Conservation (phyloP, 495 filamentous ascomycete genomes). For the Hypoxylon fragiforme region DNA sequence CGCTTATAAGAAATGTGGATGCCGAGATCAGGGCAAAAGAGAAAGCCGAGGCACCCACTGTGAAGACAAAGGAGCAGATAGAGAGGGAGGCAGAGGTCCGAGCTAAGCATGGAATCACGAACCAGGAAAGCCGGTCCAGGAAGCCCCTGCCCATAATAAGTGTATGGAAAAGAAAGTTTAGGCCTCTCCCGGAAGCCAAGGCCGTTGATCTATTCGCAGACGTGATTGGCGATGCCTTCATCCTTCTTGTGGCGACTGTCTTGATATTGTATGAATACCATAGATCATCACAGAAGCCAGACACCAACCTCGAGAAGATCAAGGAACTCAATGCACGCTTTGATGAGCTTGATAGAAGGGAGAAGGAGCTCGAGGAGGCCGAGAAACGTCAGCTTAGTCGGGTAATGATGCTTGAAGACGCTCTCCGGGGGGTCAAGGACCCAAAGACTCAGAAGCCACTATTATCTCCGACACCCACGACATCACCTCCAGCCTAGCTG, state of each 20-base stretch:
- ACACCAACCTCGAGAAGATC: slow-evolving; percentile 64
- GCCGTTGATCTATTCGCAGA: slow-evolving; percentile 96
- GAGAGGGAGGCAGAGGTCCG: slow-evolving; percentile 62
- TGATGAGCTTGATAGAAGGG: slow-evolving; percentile 59
- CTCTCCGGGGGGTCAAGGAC: slow-evolving; percentile 62
- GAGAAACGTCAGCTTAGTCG: slow-evolving; percentile 61
- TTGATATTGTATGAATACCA: slow-evolving; percentile 84
- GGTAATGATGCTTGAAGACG: slow-evolving; percentile 69
- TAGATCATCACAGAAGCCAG: slow-evolving; percentile 72
- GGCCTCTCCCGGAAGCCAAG: slow-evolving; percentile 86
- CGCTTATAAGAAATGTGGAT: slow-evolving; percentile 77
- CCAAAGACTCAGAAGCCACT: slow-evolving; percentile 53
- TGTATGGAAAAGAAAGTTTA: slow-evolving; percentile 56
- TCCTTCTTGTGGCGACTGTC: slow-evolving; percentile 76
- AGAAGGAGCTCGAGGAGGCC: slow-evolving; percentile 66
- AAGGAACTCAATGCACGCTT: slow-evolving; percentile 72
- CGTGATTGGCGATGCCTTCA: slow-evolving; percentile 88
- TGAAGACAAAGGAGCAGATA: slow-evolving; percentile 74
- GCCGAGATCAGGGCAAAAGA: slow-evolving; percentile 60
- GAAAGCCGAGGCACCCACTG: slow-evolving; percentile 73
- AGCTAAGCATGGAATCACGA: slow-evolving; percentile 46
- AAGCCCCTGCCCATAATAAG: slow-evolving; percentile 43
- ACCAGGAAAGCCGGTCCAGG: slow-evolving; percentile 38
- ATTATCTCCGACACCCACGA: slow-evolving; percentile 34
- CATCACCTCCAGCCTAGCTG: slow-evolving; percentile 11